A percentile compares a stretch with the other conserved stretches of the same genome.
These are phyloP conservation scores for Endotrypanum monterogeii DNA, from an alignment of 208 protist genomes.

Conservation along the genomic window DNA sequence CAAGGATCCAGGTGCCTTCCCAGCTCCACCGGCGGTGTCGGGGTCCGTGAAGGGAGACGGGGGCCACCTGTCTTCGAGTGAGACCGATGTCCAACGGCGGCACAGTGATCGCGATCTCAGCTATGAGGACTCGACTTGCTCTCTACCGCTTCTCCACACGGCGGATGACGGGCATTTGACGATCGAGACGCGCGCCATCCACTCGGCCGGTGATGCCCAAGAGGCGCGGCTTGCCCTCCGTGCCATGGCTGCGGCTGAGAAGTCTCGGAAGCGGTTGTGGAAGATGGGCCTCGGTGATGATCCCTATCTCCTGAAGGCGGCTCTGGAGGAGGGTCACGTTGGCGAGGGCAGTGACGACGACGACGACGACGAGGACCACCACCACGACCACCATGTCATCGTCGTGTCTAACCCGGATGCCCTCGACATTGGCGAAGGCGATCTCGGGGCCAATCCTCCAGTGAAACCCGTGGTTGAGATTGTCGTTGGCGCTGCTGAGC, in stretches of 20 bases:
- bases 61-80: neutral
- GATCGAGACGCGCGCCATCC: slow-evolving; percentile 40
- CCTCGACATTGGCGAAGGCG: neutral
- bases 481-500: neutral
- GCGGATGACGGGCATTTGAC: slow-evolving; percentile 33
- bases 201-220: slow-evolving; percentile 40
- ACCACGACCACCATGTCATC: neutral
- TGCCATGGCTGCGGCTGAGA: slow-evolving; percentile 42
- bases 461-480: neutral
- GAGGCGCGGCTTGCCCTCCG: slow-evolving; percentile 43
- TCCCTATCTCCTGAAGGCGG: slow-evolving; percentile 29
- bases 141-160: slow-evolving; percentile 33
- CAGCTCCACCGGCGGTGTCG: neutral
- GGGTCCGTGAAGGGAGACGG: neutral
- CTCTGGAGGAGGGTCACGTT: slow-evolving; percentile 26
- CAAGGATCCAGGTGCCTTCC: neutral
- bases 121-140: slow-evolving; percentile 4
- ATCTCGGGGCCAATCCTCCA: neutral
- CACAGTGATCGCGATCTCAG: neutral
- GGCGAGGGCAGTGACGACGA: slow-evolving; percentile 7
- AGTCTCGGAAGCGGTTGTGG: slow-evolving; percentile 31
- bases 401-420: neutral
- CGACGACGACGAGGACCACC: slow-evolving; percentile 1
- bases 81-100: neutral
- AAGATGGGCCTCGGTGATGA: slow-evolving; percentile 24